Evolutionary conservation across 202 grass and related monocot genomes (phyloP), one percentile per base, ranked within the genome.

Genomic region (Alloteropsis angusta): DNA sequence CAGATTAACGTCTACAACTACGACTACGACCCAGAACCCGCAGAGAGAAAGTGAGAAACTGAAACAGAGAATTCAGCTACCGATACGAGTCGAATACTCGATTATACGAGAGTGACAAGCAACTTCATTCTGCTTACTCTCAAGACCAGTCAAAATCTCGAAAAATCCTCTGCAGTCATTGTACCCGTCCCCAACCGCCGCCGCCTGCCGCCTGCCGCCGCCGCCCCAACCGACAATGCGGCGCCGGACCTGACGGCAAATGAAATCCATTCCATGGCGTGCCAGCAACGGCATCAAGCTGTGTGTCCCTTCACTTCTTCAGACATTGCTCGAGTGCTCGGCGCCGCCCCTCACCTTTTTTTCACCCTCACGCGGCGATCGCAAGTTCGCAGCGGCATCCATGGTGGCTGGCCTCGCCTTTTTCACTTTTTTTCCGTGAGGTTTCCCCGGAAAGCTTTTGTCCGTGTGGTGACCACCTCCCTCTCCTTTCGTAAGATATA

Each of bases 51-150:
- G n/a, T 5, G 49, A 60, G 61, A 79, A 44, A 10, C 19, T 46
- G 4, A 28, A 74, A 42, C 60, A 6, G 16, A 81, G 41, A 75
- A 47, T 52, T 3, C 65, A 11, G 26, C 23, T 50, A 65, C 23
- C 45, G 14, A 1, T 68, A 23, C 10, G 60, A 3, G 16, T 36
- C 28, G 28, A 36, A 4, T 62, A 53, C 52, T 68, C 54, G 36
- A 63, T 15, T 25, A 57, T 25, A 57, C 48, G 57, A 85, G 57
- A 41, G 44, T 6, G 82, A 68, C 82, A 77, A 67, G 65, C 78
- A 78, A 73, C 72, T 38, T 57, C 59, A 71, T 85, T 81, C 55
- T 34, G 32, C 23, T 26, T 66, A 15, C 6, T 53, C 10, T 43
- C 10, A 14, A 18, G 39, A 59, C 41, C 57, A 25, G 35, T 80